Evolutionary conservation across 352 stramenopile genomes (phyloP).

Genomic region (Pythium insidiosum): DNA sequence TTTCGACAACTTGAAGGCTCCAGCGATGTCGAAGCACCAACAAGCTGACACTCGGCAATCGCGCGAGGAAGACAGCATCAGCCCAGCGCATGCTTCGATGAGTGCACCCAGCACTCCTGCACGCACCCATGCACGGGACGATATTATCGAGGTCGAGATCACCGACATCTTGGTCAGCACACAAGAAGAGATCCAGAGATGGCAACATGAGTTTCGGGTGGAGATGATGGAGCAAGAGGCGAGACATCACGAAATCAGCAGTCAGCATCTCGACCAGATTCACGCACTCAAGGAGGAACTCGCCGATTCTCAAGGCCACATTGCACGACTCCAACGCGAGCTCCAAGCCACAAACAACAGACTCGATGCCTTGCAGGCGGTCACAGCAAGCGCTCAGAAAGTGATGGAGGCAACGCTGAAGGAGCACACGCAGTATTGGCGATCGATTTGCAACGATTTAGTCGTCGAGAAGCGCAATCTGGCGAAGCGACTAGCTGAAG

Average conservation of each 20-base stretch:
- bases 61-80: too few species aligned
- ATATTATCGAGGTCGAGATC: constrained; percentile 20
- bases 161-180: constrained; percentile 16
- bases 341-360: constrained; percentile 14
- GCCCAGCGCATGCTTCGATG: too few species aligned
- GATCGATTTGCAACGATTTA: constrained; percentile 17
- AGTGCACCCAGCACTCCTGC: too few species aligned
- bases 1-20: too few species aligned
- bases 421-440: constrained; percentile 19
- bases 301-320: constrained; percentile 10
- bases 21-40: too few species aligned
- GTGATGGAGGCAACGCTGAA: constrained; percentile 16
- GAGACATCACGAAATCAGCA: constrained; percentile 11
- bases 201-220: constrained; percentile 17
- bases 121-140: too few species aligned
- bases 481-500: constrained; percentile 13
- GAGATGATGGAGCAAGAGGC: constrained; percentile 20
- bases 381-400: constrained; percentile 12
- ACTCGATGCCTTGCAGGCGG: constrained; percentile 11
- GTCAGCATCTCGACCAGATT: constrained; percentile 14
- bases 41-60: too few species aligned
- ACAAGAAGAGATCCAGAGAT: constrained; percentile 14
- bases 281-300: constrained; percentile 10
- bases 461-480: constrained; percentile 15
- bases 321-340: constrained; percentile 9